Evolutionary conservation across 371 early-diverging fungal genomes (phyloP).

Genomic region (Entomophthora muscae): DNA sequence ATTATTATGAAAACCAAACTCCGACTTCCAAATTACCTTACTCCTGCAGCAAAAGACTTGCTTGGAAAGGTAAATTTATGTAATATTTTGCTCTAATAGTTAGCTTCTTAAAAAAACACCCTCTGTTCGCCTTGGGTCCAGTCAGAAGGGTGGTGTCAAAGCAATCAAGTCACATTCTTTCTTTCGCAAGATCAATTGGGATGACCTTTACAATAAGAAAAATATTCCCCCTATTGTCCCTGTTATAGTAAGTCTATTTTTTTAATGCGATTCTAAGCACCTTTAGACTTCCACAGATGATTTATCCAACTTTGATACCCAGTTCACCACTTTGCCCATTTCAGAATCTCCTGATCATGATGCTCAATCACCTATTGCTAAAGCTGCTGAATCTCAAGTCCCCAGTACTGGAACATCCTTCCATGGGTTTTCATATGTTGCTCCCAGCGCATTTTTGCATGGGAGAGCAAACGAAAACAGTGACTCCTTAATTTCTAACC

Average conservation of each 20-base stretch:
- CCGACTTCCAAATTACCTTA: conserved; percentile 47
- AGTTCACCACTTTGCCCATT: conserved; percentile 32
- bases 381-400: too few species aligned
- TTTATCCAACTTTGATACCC: conserved; percentile 55
- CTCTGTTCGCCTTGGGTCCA: conserved; percentile 38
- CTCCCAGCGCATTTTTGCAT: neutral
- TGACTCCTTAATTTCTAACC: too few species aligned
- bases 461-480: too few species aligned
- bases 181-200: conserved; percentile 56
- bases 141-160: conserved; percentile 31
- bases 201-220: conserved; percentile 31
- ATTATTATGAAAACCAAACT: conserved; percentile 57
- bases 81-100: neutral
- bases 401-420: neutral
- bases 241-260: conserved; percentile 29
- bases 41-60: conserved; percentile 40
- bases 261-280: too few species aligned
- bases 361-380: neutral
- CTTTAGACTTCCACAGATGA: conserved; percentile 37
- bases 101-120: conserved; percentile 54
- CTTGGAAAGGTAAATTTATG: conserved; percentile 21
- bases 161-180: conserved; percentile 58
- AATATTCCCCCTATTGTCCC: conserved; percentile 59
- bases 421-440: neutral
- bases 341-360: conserved; percentile 14